Evolutionary conservation across 2,329 filamentous ascomycete genomes (phyloP).

Genomic region (Penicillium sp.): DNA sequence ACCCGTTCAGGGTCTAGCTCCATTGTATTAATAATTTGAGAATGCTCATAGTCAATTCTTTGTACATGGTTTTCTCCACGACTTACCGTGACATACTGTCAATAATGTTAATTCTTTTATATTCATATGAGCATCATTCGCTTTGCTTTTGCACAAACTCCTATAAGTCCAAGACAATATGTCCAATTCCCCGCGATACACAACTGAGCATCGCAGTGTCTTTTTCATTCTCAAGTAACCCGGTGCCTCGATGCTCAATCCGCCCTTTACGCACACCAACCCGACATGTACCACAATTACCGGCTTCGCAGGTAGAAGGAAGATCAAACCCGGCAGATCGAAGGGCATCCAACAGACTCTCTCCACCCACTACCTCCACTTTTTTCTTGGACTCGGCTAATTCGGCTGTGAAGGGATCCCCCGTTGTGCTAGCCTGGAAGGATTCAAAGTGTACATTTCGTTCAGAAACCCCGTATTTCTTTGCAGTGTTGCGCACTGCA

Average conservation of each 20-base stretch:
- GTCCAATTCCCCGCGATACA: slow-evolving; percentile 5
- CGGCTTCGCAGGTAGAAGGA: too few species aligned
- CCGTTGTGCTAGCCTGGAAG: slow-evolving; percentile 3
- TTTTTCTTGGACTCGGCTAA: slow-evolving; percentile 1
- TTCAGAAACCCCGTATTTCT: background rate
- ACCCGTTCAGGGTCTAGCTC: slow-evolving; percentile 6
- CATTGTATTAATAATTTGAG: slow-evolving; percentile 36
- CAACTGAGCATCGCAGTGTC: slow-evolving; percentile 7
- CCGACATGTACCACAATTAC: too few species aligned
- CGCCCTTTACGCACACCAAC: background rate
- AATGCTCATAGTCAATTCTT: slow-evolving; percentile 25
- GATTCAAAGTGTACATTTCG: slow-evolving; percentile 6
- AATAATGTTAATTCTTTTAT: slow-evolving; percentile 24
- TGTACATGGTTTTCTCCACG: slow-evolving; percentile 25
- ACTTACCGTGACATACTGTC: slow-evolving; percentile 20
- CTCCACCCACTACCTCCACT: background rate
- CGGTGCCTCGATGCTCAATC: slow-evolving; percentile 9
- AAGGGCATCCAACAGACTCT: slow-evolving; percentile 4
- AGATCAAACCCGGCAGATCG: background rate
- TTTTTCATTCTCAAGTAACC: slow-evolving; percentile 5
- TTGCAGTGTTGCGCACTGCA: background rate
- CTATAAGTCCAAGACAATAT: background rate
- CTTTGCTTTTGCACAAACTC: background rate
- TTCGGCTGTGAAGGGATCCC: slow-evolving; percentile 7
- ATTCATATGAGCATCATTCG: background rate